Base-by-base conservation (phyloP, 2,329 filamentous ascomycete genomes). In the Claviceps digitariae region DNA sequence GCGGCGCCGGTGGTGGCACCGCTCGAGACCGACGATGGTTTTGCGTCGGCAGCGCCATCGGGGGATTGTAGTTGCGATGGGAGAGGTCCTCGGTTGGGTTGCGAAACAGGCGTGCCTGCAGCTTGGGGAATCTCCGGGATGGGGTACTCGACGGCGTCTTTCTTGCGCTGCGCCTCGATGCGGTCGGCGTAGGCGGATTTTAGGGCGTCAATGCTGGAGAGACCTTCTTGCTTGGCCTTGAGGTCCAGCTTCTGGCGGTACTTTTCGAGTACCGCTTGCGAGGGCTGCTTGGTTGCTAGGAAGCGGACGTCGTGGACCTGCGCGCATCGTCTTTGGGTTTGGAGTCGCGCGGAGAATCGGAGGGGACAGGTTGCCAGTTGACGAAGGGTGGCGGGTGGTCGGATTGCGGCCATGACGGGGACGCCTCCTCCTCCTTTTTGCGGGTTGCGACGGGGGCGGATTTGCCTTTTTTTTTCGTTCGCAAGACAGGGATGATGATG, bases 291-390 rank as follows among this genome's bases (percentile, higher is more conserved):
- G 17, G 89, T 93, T 56, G 86, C 86, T 47, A 95, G 79, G 74
- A 91, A 95, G 58, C 90, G 88, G 48, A 95, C 83, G 69, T 96
- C 88, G 68, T 94, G 88, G 31, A 96, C 90, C 63, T 88, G 88
- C 2, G 91, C 91, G 86, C 88, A 94, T 66, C 90, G 82, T 53
- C 84, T 81, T 69, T 96, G 91, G 60, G 34, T 50, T 15, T 72
- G 66, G 53, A 65, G 59, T 52, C 63, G 62, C 57, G 64, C 66
- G 29, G 65, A 59, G 12, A 62, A 57, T 52, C 65, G 67, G 46
- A 65, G 51, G 13, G 66, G 64, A 54, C 62, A 62, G 59, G 60
- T 60, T 53, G 65, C 58, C 34, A 79, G 61, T 55, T 74, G 70
- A 41, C 78, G 77, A 41, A 83, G 67, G 25, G 70, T 45, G 13